phyloP scores from a whole-genome alignment of 2,329 filamentous ascomycete genomes.

The Chaetoscypha palmicola region DNA sequence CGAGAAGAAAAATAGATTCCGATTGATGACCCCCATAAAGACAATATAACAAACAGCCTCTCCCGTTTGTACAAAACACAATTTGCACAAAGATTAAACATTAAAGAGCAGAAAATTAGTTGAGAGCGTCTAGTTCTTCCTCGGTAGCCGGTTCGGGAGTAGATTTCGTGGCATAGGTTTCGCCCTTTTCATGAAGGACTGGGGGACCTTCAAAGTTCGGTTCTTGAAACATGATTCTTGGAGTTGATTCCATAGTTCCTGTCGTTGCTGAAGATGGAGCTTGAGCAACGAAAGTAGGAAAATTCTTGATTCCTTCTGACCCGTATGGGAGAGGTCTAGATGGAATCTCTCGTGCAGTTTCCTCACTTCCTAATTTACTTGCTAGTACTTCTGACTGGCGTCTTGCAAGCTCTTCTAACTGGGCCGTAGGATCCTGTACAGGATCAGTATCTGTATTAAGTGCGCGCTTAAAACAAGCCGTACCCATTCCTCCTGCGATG shows the following conservation, averaged over 20 bases:
- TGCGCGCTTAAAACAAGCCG: constrained; percentile 49
- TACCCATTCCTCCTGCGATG: constrained; percentile 89
- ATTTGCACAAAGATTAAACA: constrained; percentile 7
- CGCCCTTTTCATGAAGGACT: constrained; percentile 45
- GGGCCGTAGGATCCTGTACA: constrained; percentile 59
- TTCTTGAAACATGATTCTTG: constrained; percentile 31
- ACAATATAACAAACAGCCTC: too few relatives aligned
- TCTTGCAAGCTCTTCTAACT: constrained; percentile 62
- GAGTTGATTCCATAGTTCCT: constrained; percentile 10
- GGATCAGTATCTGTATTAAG: constrained; percentile 29
- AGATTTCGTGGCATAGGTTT: constrained; percentile 35
- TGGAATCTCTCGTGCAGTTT: constrained; percentile 37
- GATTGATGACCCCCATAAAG: too few relatives aligned
- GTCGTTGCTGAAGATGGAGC: constrained; percentile 23
- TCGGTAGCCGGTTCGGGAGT: constrained; percentile 29
- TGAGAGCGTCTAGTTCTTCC: constrained; percentile 29
- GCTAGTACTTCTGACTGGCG: constrained; percentile 58
- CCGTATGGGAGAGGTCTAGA: constrained; percentile 45
- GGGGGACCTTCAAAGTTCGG: constrained; percentile 46
- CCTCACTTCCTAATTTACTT: constrained; percentile 40
- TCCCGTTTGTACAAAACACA: constrained; percentile 15
- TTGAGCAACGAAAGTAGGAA: constrained; percentile 40
- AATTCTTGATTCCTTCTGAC: constrained; percentile 39
- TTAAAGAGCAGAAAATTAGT: constrained; percentile 18
- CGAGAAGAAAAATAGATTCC: too few relatives aligned